Evolutionary conservation across 441 rosid species (phyloP), one percentile per base, ranked within the genome.

Genomic region (Populus hybrid): DNA sequence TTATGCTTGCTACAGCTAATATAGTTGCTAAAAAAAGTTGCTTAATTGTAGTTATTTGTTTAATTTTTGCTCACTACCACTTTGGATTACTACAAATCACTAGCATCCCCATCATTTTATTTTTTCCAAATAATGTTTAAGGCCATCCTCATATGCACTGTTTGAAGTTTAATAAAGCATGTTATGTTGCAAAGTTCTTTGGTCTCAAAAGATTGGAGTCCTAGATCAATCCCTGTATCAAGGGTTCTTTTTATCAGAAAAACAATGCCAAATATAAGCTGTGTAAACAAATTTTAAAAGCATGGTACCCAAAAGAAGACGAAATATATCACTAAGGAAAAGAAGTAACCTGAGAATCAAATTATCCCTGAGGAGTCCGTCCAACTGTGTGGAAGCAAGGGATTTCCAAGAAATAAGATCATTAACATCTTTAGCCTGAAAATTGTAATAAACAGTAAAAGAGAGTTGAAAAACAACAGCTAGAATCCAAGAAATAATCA

Each of bases 371-470:
- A 81, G 74, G 65, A 90, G 78, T 57, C 77, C 65, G 73, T 88
- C 88, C 77, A 91, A 75, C 79, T 88, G 85, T 32, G 79, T 71
- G 46, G 95, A 87, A 83, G 82, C 90, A 70, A 78, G 70, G 69
- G 88, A 85, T 83, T 91, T 91, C 95, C 93, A 91, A 35, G 88
- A 78, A 67, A 80, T 74, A 78, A 92, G 84, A 81, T 91, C 87
- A 26, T 32, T 84, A 34, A 92, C 80, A 73, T 89, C 86, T 84
- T 80, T 87, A 69, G 80, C 88, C 97, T 92, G 93, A 71, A 83
- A 83, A 66, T n/a, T 63, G 14, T 2, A 72, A 71, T 65, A 70
- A n/a, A 65, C 42, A 11, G 73, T 16, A 35, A 61, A 32, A 72
- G 64, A 40, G 30, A 79, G 68, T 73, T 21, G 32, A 59, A 54